Conservation (phyloP, 495 filamentous ascomycete genomes). For the Thermothielavioides terrestris region DNA sequence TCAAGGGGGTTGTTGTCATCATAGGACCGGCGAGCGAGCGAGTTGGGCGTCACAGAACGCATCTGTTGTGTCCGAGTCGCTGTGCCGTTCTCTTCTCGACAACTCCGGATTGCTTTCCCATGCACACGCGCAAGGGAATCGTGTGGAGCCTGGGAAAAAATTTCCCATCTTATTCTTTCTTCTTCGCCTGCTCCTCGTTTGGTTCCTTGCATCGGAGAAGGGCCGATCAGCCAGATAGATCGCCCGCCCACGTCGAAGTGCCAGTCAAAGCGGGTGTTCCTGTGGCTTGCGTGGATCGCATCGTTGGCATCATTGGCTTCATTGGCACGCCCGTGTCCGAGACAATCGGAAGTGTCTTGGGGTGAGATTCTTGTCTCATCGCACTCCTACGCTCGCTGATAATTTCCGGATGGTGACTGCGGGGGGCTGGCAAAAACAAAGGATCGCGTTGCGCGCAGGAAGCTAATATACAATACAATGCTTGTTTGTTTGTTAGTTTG, state of each 20-base stretch:
- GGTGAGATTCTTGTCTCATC: not conserved
- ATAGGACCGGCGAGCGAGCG: too few relatives aligned
- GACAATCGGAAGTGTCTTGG: conserved; percentile 1
- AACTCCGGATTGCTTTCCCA: too few relatives aligned
- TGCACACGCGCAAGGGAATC: too few relatives aligned
- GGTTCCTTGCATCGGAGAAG: not conserved
- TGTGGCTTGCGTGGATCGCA: not conserved
- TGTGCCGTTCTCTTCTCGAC: too few relatives aligned
- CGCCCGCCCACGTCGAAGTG: not conserved
- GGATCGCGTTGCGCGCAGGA: too few relatives aligned
- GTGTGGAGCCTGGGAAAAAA: not conserved
- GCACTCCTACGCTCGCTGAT: too few relatives aligned
- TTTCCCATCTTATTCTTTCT: not conserved
- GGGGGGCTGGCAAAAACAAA: not conserved
- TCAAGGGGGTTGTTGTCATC: too few relatives aligned
- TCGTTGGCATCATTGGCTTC: not conserved
- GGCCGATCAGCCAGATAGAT: not conserved
- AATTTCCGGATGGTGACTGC: not conserved
- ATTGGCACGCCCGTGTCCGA: not conserved
- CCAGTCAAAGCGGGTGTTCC: not conserved
- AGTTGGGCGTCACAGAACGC: too few relatives aligned
- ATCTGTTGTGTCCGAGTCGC: too few relatives aligned
- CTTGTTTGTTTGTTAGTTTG: too few relatives aligned
- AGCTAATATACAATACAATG: too few relatives aligned
- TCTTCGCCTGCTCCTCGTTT: not conserved